Evolutionary conservation across 202 grass and related monocot species (phyloP).

Genomic region (Zoysia matrella): DNA sequence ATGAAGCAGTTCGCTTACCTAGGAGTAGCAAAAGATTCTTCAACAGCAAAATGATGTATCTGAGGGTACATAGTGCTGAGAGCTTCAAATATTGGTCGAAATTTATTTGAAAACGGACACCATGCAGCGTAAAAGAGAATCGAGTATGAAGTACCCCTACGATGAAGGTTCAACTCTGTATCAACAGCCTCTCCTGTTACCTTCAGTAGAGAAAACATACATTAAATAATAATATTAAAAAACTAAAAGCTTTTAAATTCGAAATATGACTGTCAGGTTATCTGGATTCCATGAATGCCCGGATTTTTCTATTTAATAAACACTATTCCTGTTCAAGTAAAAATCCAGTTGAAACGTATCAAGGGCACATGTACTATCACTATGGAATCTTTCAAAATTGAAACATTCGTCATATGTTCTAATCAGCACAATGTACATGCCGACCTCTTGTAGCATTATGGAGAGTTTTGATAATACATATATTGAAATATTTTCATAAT

Average conservation of each 20-base stretch:
- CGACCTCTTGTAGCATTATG: not conserved
- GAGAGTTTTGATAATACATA: not conserved
- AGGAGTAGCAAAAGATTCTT: conserved; percentile 75
- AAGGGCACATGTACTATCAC: conserved; percentile 1
- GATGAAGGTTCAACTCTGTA: conserved; percentile 56
- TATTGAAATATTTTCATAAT: not conserved
- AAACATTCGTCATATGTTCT: not conserved
- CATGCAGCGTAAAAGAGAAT: conserved; percentile 86
- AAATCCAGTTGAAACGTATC: not conserved
- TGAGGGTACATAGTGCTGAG: conserved; percentile 95
- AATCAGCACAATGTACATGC: not conserved
- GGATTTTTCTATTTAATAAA: not conserved
- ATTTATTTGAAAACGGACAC: conserved; percentile 88
- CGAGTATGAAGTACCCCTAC: conserved; percentile 56
- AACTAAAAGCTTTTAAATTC: not conserved
- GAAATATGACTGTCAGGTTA: not conserved
- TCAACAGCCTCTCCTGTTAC: conserved; percentile 72
- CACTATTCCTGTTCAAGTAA: not conserved
- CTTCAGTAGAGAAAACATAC: conserved; percentile 57
- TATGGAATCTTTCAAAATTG: not conserved
- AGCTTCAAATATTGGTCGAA: conserved; percentile 73
- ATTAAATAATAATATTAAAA: conserved; percentile 14
- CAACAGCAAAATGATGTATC: conserved; percentile 78
- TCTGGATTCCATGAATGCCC: not conserved
- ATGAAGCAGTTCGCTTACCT: conserved; percentile 58